A percentile compares a stretch with the other conserved stretches of the same genome.
phyloP scores from a whole-genome alignment of 192 early-diverging fungal species.

The Backusella macrospora region DNA sequence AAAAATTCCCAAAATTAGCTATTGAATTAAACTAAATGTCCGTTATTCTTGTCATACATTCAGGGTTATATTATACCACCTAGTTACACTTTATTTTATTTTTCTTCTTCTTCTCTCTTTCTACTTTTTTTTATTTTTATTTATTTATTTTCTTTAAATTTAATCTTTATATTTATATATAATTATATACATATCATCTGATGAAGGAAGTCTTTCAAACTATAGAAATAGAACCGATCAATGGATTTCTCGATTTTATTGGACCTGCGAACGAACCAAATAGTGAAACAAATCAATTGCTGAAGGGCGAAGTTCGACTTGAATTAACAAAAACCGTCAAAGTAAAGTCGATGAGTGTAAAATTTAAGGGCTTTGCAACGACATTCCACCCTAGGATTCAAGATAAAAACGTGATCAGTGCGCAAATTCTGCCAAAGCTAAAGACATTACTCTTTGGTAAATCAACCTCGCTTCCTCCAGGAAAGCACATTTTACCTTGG shows the following conservation, averaged over 20 bases:
- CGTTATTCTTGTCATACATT: slow-evolving; percentile 4
- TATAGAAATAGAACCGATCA: slow-evolving; percentile 5
- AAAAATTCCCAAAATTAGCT: slow-evolving; percentile 5
- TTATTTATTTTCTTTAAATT: not conserved
- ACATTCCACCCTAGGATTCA: not conserved
- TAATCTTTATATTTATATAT: not conserved
- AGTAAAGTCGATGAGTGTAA: slow-evolving; percentile 29
- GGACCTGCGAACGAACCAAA: not conserved
- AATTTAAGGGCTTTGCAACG: slow-evolving; percentile 35
- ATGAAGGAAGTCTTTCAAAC: slow-evolving; percentile 1
- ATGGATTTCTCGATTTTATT: slow-evolving; percentile 9
- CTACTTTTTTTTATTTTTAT: not conserved
- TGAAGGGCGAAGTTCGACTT: slow-evolving; percentile 30
- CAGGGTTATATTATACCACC: not conserved
- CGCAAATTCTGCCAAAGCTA: slow-evolving; percentile 31
- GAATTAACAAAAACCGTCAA: slow-evolving; percentile 31
- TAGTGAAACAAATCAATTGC: slow-evolving; percentile 5
- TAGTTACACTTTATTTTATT: not conserved
- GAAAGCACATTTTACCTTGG: slow-evolving; percentile 33
- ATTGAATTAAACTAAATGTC: slow-evolving; percentile 8
- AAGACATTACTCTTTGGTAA: slow-evolving; percentile 22
- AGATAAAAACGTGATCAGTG: not conserved
- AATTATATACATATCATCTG: not conserved
- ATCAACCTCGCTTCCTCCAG: slow-evolving; percentile 15
- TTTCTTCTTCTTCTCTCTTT: not conserved